Percentiles rank a stretch among this genome's conserved stretches.
These are phyloP conservation scores for Lichtheimia ornata DNA, from an alignment of 371 early-diverging fungal genomes.

Conservation along the genomic window DNA sequence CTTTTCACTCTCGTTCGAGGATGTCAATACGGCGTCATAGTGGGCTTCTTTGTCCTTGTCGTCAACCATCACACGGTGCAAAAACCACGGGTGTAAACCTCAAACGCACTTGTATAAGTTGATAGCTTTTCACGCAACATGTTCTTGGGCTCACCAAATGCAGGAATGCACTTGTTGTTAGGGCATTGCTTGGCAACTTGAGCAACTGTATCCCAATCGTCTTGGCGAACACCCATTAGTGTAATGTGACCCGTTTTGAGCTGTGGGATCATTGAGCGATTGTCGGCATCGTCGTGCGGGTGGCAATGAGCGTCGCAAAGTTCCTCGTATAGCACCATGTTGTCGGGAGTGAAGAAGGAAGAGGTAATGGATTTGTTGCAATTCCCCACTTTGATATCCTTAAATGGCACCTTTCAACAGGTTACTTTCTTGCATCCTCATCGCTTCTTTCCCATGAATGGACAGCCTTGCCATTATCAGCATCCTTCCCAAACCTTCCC, in stretches of 20 bases:
- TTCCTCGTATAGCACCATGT: not conserved
- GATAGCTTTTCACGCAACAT: not conserved
- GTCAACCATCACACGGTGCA: constrained; percentile 26
- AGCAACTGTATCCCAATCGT: constrained; percentile 47
- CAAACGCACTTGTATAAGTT: no score
- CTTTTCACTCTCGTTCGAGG: constrained; percentile 21
- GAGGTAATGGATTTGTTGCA: no score
- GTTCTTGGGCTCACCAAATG: constrained; percentile 34
- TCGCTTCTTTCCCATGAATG: no score
- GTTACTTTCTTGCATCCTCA: no score
- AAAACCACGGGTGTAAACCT: constrained; percentile 54
- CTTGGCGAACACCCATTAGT: constrained; percentile 50
- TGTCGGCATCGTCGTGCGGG: constrained; percentile 42
- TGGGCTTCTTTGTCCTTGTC: constrained; percentile 18
- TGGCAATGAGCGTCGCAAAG: constrained; percentile 54
- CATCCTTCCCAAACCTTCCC: no score
- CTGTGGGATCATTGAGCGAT: constrained; percentile 26
- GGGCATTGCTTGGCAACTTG: constrained; percentile 25
- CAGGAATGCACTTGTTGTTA: constrained; percentile 31
- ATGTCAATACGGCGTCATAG: constrained; percentile 29
- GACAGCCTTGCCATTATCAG: no score
- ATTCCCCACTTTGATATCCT: no score
- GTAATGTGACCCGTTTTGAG: constrained; percentile 47
- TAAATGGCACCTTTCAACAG: no score
- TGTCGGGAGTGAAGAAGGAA: not conserved